Conservation (phyloP, 768 basidiomycete genomes). For the Tulasnella sp. region DNA sequence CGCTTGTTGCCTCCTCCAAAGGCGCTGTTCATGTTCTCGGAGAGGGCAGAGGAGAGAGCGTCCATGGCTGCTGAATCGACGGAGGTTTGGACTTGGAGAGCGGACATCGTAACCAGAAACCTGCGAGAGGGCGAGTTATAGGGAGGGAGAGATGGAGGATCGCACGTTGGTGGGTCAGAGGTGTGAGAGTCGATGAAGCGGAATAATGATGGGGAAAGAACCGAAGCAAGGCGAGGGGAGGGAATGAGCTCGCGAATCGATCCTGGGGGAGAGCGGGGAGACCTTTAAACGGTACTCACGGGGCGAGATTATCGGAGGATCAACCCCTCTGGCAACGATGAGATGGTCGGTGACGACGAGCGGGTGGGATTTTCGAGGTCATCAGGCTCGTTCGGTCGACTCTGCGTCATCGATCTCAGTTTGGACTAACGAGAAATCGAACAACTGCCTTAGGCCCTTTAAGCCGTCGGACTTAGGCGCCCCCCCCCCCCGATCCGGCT, state of each 20-base stretch:
- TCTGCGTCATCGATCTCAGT: not conserved
- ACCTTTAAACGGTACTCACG: not conserved
- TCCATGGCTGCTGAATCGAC: not conserved
- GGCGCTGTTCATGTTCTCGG: conserved; percentile 14
- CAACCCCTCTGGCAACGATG: conserved; percentile 2
- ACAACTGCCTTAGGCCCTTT: not conserved
- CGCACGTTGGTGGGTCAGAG: not conserved
- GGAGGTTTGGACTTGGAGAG: conserved; percentile 4
- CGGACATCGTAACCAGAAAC: not conserved
- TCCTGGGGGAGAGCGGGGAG: conserved; percentile 16
- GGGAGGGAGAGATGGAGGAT: not conserved
- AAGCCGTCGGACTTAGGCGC: not conserved
- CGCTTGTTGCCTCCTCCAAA: conserved; percentile 53
- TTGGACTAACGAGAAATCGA: not conserved
- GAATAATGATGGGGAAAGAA: conserved; percentile 13
- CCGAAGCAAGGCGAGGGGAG: not conserved
- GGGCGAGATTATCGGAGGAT: conserved; percentile 9
- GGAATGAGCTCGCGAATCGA: conserved; percentile 15
- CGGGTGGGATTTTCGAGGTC: conserved; percentile 8
- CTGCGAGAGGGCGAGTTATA: conserved; percentile 11
- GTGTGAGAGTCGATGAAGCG: not conserved
- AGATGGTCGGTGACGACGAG: not conserved
- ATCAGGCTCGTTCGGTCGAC: conserved; percentile 7
- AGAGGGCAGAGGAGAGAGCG: conserved; percentile 18
- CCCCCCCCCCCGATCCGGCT: not conserved